Conservation (phyloP, 192 early-diverging fungal species). For the Dissophora globulifera region DNA sequence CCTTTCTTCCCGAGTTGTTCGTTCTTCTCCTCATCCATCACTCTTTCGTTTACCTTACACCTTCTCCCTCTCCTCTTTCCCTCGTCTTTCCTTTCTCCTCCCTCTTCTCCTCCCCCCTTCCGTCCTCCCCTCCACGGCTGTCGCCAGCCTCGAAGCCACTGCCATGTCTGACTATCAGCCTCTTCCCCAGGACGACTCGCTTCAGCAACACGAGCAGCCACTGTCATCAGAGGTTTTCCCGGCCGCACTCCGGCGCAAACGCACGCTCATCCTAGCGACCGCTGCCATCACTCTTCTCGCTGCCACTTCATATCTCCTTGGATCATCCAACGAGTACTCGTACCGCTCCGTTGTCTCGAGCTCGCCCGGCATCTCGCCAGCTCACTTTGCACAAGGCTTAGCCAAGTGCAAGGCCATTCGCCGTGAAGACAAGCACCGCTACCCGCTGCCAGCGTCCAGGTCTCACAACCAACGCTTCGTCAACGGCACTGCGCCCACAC, state of each 20-base stretch:
- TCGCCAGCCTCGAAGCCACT: neutral
- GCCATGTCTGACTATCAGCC: constrained; percentile 30
- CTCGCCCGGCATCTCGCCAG: constrained; percentile 26
- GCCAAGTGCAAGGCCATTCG: constrained; percentile 47
- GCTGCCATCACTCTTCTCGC: constrained; percentile 24
- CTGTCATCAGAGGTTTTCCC: neutral
- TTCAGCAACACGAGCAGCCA: neutral
- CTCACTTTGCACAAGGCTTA: constrained; percentile 13
- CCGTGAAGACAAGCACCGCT: constrained; percentile 25
- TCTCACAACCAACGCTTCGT: constrained; percentile 58
- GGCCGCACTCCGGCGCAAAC: neutral
- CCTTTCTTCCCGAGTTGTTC: neutral
- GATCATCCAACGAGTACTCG: constrained; percentile 11
- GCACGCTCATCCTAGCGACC: constrained; percentile 17
- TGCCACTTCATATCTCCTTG: constrained; percentile 12
- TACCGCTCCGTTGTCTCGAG: constrained; percentile 5
- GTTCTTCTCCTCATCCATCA: neutral
- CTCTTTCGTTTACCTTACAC: no score
- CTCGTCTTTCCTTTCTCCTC: neutral
- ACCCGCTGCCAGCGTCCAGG: constrained; percentile 26
- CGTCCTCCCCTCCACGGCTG: neutral
- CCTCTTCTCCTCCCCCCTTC: neutral
- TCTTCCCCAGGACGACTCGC: constrained; percentile 22
- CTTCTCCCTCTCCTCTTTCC: neutral
- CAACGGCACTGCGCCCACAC: constrained; percentile 40